Base-by-base conservation (phyloP, 148 eudicot genomes). In the Chenopodium formosanum region DNA sequence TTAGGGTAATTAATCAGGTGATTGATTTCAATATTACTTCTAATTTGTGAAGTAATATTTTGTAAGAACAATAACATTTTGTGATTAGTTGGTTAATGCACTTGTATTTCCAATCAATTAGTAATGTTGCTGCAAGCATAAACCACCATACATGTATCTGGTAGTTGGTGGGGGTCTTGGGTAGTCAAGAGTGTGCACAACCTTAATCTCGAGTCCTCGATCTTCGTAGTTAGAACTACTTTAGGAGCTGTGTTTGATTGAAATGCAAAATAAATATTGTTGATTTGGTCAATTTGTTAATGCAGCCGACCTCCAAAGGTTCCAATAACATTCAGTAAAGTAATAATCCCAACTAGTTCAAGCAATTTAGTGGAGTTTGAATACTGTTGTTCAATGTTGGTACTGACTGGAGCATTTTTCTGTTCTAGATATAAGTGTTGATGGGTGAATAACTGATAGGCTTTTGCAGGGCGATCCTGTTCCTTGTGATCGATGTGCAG, bases 391-490 rank as follows among this genome's bases (percentile, higher is more conserved):
- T 83, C 63, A 69, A 9, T 75, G 73, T 60, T 83, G 19, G 9
- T 56, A 56, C 37, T 50, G 56, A 50, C 9, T 14, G 16, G 52
- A 72, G 53, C 23, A 52, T 47, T 52, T 19, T 79, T 68, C 31
- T 74, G n/a, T 44, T 29, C 31, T 72, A 23, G 63, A 29, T 58
- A 20, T 75, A 71, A 68, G 74, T 64, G 65, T 75, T 85, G 84
- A 84, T 74, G 52, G 47, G 76, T 81, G 78, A 78, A 71, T 87
- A 81, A 81, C 84, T 78, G 85, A 67, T 87, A 67, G 87, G 80
- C 32, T 79, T 82, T 86, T 90, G 88, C 86, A 94, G 98, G 98
- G 98, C 73, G 98, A 94, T 89, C 98, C 97, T 71, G 93, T 92
- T 75, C 91, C 98, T 34, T 94, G 98, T 87, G 93, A 89, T 34